Percentiles rank a stretch among this genome's conserved stretches.
Evolutionary conservation across 228 moss, liverwort and hornwort genomes (phyloP).

Genomic region (Sphagnum fallax): DNA sequence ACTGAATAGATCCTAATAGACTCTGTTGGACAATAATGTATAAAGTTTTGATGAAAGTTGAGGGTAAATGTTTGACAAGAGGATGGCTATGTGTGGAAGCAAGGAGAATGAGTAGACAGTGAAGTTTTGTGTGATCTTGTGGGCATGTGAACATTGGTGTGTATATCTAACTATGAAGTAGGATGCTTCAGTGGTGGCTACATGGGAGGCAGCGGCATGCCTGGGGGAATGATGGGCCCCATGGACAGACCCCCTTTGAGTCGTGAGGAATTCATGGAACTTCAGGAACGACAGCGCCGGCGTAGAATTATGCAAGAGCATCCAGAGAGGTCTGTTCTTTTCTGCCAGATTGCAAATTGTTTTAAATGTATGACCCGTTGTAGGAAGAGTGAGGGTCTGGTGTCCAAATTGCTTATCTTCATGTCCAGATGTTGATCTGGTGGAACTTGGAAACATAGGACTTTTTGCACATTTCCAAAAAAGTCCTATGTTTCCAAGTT

Average conservation of each 20-base stretch:
- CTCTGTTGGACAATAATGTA: no score
- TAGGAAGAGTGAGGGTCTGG: conserved; percentile 8
- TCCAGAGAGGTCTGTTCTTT: conserved; percentile 45
- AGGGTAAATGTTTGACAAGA: no score
- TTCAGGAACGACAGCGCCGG: conserved; percentile 76
- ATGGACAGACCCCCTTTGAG: conserved; percentile 81
- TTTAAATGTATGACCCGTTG: neutral
- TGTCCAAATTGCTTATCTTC: neutral
- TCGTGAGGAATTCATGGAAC: conserved; percentile 90
- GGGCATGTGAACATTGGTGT: no score
- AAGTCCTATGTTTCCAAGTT: no score
- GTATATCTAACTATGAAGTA: no score
- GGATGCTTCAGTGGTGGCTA: conserved; percentile 43
- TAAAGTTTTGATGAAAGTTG: no score
- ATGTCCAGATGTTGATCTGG: neutral
- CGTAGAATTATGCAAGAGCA: conserved; percentile 72
- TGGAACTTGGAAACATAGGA: no score
- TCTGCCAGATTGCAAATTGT: conserved; percentile 1
- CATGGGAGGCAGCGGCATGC: conserved; percentile 59
- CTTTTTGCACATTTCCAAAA: no score
- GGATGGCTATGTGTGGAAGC: no score
- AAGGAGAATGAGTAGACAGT: no score
- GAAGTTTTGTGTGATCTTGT: no score
- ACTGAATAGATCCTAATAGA: neutral
- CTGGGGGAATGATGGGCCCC: conserved; percentile 51